phyloP scores from a whole-genome alignment of 208 protist species.

The Crithidia brevicula region DNA sequence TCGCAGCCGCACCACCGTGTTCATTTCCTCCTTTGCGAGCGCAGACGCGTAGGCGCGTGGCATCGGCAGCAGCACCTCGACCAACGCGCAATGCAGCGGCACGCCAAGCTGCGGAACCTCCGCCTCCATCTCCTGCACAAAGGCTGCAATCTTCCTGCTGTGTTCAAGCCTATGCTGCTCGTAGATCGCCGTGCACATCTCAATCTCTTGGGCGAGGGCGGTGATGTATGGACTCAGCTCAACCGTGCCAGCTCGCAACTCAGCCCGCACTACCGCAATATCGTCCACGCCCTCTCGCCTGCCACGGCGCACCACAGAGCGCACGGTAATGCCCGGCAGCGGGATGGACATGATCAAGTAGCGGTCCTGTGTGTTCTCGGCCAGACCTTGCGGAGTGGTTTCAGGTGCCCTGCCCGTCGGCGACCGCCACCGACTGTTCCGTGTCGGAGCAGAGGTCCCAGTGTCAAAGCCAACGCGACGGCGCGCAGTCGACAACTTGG shows the following conservation, averaged over 20 bases:
- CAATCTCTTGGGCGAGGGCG: constrained; percentile 72
- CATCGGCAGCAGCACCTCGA: constrained; percentile 76
- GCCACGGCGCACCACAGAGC: constrained; percentile 29
- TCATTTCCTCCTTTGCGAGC: constrained; percentile 37
- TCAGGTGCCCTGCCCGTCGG: constrained; percentile 5
- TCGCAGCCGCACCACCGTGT: constrained; percentile 31
- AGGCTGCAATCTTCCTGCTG: constrained; percentile 30
- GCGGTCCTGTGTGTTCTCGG: constrained; percentile 37
- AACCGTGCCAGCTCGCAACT: constrained; percentile 71
- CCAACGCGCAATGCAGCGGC: constrained; percentile 46
- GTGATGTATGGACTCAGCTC: constrained; percentile 74
- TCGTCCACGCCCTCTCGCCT: constrained; percentile 32
- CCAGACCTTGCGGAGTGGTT: neutral
- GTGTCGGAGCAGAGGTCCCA: neutral
- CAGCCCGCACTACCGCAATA: constrained; percentile 47
- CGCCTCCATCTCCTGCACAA: constrained; percentile 54
- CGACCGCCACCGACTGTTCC: constrained; percentile 6
- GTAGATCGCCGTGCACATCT: constrained; percentile 46
- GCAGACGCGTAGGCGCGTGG: constrained; percentile 55
- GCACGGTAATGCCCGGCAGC: constrained; percentile 49
- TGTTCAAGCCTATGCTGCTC: constrained; percentile 26
- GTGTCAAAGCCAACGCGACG: constrained; percentile 33
- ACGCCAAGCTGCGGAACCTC: constrained; percentile 28
- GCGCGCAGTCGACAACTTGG: constrained; percentile 4
- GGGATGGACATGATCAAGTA: constrained; percentile 64